Base-by-base conservation (phyloP, 1,284 basidiomycete genomes). In the Hemileia vastatrix region DNA sequence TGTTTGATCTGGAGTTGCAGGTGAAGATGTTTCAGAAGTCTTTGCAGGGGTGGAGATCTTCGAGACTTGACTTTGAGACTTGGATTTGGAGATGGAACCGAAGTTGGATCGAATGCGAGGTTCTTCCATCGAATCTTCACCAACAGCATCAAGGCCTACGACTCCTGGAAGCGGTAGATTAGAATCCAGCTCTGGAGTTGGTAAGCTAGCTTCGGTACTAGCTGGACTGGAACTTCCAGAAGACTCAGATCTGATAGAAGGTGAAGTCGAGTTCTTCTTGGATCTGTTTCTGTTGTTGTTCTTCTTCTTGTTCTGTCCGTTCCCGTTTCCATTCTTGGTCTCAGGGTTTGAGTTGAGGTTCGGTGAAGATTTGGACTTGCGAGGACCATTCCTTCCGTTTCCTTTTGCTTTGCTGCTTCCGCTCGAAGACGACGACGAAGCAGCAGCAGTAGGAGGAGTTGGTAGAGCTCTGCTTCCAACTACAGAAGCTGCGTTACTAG, bases 11-110 rank as follows among this genome's bases (percentile, higher is more conserved):
- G 27, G 24, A 40, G 27, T 45, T 6, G 54, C 6, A 24, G 24
- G 43, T 45, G 6, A 21, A 52, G 31, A 6, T 9, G n/a, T 4
- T 31, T 24, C 18, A 48, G 36, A 24, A 53, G 64, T 66, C 27
- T 27, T 27, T 27, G 27, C 27, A 11, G 36, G 36, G 15, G 36
- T 40, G 15, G 36, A 40, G 15, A 40, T 9, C 8, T 11, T 15
- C 36, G 36, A 40, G 15, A 40, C 11, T 15, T 40, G 36, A 40
- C 11, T 40, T 40, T 40, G 36, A 9, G 36, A 40, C 36, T 40
- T 40, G 36, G 36, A 40, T 40, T 40, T 40, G 36, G 36, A 40
- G 36, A 40, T 40, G 27, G 27, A 27, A 27, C 27, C 27, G 36
- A 11, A 40, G 15, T 40, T 40, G 9, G 36, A 9, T 11, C 36